Base-by-base conservation (phyloP, 2,329 filamentous ascomycete species). In the Calonectria leucothoes region DNA sequence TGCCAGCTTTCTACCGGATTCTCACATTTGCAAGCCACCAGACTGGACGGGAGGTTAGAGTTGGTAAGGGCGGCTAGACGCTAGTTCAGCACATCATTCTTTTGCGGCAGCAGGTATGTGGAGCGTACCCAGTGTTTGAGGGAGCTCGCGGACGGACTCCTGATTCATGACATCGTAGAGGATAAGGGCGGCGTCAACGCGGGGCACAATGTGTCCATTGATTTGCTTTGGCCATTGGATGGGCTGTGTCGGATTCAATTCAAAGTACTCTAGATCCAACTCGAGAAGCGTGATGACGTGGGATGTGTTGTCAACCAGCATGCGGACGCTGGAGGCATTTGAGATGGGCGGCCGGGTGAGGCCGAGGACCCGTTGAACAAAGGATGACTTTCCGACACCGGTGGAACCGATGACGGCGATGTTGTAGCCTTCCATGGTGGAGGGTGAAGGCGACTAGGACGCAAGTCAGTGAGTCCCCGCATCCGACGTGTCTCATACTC, bases 11-110 rank as follows among this genome's bases (percentile, higher is more conserved):
- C 89, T 75, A 93, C 91, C 61, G 93, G 92, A 65, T 92, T 91
- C 83, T 98, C 96, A 87, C 95, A 98, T 88, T 98, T 98, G 83
- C 93, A 96, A 69, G 95, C 95, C 66, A 97, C 94, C 51, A 98
- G 90, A 75, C 96, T 89, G 67, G 93, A 94, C 11, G 96, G 95
- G 48, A 98, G 85, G 29, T 90, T 89, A 23, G 93, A 92, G 79
- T 93, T 93, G 71, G 92, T 90, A 66, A 98, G 88, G 51, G 93
- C 93, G 85, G 92, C 95, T 97, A 27, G 31, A 45, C 37, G 57
- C 27, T 55, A 63, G 35, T 72, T 77, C 49, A 77, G 70, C 25
- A 72, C 35, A 52, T 52, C 20, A n/a, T 66, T 70, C 8, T 25
- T 27, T 64, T n/a, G 11, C 57, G 17, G 29, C 48, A 57, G 33